A percentile compares a stretch with the other conserved stretches of the same genome.
Conservation (phyloP, 164 flowering plant genomes). For the Houttuynia cordata region DNA sequence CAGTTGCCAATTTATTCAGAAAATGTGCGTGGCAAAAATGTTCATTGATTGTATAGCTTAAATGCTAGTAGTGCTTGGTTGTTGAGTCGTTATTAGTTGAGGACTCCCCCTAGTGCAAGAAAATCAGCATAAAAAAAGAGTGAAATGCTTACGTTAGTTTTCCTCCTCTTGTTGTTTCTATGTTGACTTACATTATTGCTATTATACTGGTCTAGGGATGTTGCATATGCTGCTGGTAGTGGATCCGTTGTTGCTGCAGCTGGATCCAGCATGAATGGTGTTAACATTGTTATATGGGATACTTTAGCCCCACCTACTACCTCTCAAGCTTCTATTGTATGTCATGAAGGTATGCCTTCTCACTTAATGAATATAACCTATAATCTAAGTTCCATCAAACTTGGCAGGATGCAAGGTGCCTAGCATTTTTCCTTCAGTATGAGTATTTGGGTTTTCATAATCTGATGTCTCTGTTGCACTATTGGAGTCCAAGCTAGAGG, state of each 20-base stretch:
- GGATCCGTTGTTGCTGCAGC: constrained; percentile 91
- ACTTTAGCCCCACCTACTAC: constrained; percentile 83
- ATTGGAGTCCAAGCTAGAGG: not conserved
- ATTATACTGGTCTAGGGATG: constrained; percentile 50
- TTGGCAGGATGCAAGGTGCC: not conserved
- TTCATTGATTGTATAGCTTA: too few species aligned
- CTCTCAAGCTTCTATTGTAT: constrained; percentile 78
- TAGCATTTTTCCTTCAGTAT: not conserved
- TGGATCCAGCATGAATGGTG: constrained; percentile 63
- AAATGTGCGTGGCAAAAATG: too few species aligned
- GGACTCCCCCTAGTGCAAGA: not conserved
- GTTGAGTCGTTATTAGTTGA: too few species aligned
- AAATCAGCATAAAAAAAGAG: not conserved
- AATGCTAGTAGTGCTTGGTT: too few species aligned
- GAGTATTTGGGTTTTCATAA: not conserved
- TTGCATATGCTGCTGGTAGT: constrained; percentile 66
- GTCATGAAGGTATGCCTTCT: constrained; percentile 75
- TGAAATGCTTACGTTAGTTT: not conserved
- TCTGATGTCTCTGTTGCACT: not conserved
- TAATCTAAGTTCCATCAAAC: not conserved
- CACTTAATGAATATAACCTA: not conserved
- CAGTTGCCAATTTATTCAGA: too few species aligned
- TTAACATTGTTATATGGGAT: constrained; percentile 93
- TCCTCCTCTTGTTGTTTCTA: not conserved
- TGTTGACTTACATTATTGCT: not conserved